Evolutionary conservation across 768 basidiomycete genomes (phyloP), one percentile per base, ranked within the genome.

Genomic region (Russula vinacea): DNA sequence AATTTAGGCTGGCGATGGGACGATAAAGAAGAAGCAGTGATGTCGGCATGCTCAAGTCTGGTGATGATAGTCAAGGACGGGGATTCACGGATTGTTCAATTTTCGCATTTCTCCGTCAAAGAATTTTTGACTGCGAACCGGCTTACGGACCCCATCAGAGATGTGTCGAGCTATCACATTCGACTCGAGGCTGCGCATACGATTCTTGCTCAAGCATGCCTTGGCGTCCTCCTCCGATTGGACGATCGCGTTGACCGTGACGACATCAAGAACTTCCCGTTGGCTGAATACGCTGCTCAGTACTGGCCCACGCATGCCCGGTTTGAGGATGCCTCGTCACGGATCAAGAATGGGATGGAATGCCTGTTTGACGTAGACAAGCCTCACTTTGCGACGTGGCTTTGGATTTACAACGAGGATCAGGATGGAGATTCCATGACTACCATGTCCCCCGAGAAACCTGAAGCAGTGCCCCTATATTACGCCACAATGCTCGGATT

Each of bases 101-200:
- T 58, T 24, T 58, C 58, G 14, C 58, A 58, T 11, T 49, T 56
- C 11, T 56, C 56, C 2, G 56, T 56, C 56, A 56, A 56, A n/a
- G 56, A 56, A 19, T 56, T n/a, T 13, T 44, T 56, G 42, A 44
- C 40, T 1, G 42, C 56, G 29, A 16, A 32, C 19, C 40, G 56
- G 0, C 56, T 56, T 14, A 9, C 6, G 19, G 40, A 44, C 11
- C 32, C 56, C 10, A 33, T 19, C 2, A 10, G 40, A 32, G 56
- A 56, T 19, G 42, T 56, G 2, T 56, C 56, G 17, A 4, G 42
- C 1, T 56, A 44, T 44, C 56, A 56, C 17, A 56, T 56, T 32
- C 40, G 8, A 42, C 24, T 44, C 14, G 56, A 56, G 40, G 5
- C 56, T n/a, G 56, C 56, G 19, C 56, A 56, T 19, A 44, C 56